Base-by-base conservation (phyloP, 345 rosid species). In the Nephelium lappaceum region DNA sequence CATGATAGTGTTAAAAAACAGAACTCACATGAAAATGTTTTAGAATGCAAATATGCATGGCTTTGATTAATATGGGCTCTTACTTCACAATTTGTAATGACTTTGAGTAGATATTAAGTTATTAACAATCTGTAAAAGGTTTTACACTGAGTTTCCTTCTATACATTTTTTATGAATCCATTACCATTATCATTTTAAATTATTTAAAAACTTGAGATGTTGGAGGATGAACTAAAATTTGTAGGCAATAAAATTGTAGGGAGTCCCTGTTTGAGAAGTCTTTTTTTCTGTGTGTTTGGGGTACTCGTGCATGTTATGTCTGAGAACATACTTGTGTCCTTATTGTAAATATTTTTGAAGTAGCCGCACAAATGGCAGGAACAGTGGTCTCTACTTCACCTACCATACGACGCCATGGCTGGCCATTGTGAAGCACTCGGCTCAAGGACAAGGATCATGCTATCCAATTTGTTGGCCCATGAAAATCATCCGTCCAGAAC, bases 291-390 rank as follows among this genome's bases (percentile, higher is more conserved):
- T 57, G 62, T 49, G 55, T 11, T 18, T 15, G 19, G 18, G 55
- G 23, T 66, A 41, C 11, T 14, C 14, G 18, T 42, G 11, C 49
- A 16, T 38, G 49, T 36, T 45, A 42, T 41, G 25, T 38, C 42
- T 14, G 5, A 6, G 19, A 39, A 47, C 11, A 63, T 19, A 18
- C 2, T 9, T 15, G 10, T 24, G 12, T 25, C 45, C 27, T 18
- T 24, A 3, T 25, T 15, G 12, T 23, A 49, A 23, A 36, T 77
- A 78, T 38, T 81, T 81, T 60, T 53, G 91, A 88, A 88, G 98
- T 93, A 39, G 99, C 98, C 47, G 95, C 98, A 83, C 95, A 93
- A 86, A 97, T 96, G 72, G 97, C 93, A 24, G 95, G 89, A 74
- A 85, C 93, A 75, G 81, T 93, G 18, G 83, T 92, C 81, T 89